Base-by-base conservation (phyloP, 2,329 filamentous ascomycete genomes). In the Coniella lustricola region DNA sequence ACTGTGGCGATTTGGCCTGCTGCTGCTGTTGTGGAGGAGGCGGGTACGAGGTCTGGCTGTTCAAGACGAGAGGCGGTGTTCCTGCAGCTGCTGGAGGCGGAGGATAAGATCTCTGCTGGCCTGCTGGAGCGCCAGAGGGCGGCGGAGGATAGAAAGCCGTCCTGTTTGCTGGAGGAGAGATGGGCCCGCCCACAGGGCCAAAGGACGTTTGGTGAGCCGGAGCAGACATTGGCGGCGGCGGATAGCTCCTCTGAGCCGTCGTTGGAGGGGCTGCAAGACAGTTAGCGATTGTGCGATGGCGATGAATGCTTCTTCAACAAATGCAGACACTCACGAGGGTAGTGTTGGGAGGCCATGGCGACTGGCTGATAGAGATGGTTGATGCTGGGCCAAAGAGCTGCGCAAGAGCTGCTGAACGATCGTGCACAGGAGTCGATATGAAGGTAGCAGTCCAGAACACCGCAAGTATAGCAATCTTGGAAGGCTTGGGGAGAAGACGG, bases 181-280 rank as follows among this genome's bases (percentile, higher is more conserved):
- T 59, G 18, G 65, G 65, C n/a, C 41, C 44, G n/a, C 50, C 44
- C 32, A 53, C 45, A 8, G 36, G 43, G 9, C 49, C 49, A 53
- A 67, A 66, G 50, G 62, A 64, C 48, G 63, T 65, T 53, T 63
- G 59, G 18, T 57, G 60, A 13, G 64, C 63, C 16, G 65, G 64
- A 16, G 65, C 63, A 29, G 64, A 66, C 57, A 61, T 60, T 31
- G 65, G 65, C 43, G 65, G 65, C 29, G 63, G 62, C 3, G 65
- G 64, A 38, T 67, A 67, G 57, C 48, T 63, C 51, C 56, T 59
- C 45, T 55, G 51, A 3, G 55, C 58, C 46, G 50, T 37, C 32
- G 55, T 55, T 12, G 52, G 57, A 47, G 59, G 59, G 43, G 59
- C 58, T 60, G 48, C 13, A 17, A 40, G 10, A 21, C 38, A 35